phyloP scores from a whole-genome alignment of 1,284 basidiomycete species.

The Gomphus bonarii region DNA sequence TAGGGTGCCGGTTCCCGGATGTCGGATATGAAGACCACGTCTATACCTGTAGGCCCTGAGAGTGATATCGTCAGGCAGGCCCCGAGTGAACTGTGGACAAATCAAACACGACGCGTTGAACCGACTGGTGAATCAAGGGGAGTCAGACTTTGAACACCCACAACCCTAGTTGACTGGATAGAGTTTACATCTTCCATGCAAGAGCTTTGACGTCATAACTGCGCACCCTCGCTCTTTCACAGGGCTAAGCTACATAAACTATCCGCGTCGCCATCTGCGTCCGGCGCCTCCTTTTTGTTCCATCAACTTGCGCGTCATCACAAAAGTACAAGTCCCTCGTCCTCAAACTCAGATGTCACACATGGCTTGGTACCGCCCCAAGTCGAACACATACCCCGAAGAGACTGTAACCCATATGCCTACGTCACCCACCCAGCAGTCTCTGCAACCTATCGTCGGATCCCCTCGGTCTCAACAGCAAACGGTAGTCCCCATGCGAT shows the following conservation, averaged over 20 bases:
- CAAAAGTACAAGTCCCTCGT: background rate
- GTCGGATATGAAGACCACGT: background rate
- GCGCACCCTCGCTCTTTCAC: no score
- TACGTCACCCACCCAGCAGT: background rate
- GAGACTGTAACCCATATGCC: background rate
- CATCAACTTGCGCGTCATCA: background rate
- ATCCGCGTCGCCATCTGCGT: no score
- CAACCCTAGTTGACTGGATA: no score
- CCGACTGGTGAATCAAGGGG: no score
- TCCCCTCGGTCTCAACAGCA: conserved; percentile 7
- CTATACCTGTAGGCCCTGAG: background rate
- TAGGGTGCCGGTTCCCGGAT: background rate
- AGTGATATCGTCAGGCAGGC: background rate
- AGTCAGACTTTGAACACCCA: no score
- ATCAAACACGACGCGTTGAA: background rate
- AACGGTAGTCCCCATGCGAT: conserved; percentile 8
- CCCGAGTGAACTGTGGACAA: background rate
- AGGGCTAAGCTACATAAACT: no score
- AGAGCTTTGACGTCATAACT: no score
- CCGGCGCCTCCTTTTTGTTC: no score
- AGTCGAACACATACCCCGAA: background rate
- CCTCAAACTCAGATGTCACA: background rate
- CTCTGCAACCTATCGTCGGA: background rate
- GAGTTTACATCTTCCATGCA: no score
- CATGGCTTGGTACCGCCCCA: background rate